These are phyloP conservation scores for Paramecium octaurelia DNA, from an alignment of 73 alveolate species.

Conservation along the genomic window DNA sequence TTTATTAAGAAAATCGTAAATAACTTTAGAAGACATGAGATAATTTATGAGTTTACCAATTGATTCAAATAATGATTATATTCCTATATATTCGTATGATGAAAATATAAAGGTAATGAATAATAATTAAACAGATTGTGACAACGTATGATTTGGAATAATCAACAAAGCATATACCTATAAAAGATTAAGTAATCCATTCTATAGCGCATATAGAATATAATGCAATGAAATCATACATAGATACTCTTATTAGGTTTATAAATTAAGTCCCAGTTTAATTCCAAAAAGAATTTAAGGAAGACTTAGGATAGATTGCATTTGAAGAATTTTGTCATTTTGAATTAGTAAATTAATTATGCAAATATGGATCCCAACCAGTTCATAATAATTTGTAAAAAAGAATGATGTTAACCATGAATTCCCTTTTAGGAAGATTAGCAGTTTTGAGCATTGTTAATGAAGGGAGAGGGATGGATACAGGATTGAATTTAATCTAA, in stretches of 20 bases:
- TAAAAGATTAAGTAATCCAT: constrained; percentile 25
- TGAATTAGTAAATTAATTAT: background rate
- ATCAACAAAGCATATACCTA: background rate
- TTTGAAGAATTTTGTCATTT: constrained; percentile 52
- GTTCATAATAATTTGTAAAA: constrained; percentile 39
- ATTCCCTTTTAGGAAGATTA: constrained; percentile 45
- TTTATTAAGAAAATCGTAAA: background rate
- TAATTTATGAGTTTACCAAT: background rate
- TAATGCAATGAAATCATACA: constrained; percentile 54
- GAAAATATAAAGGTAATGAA: background rate
- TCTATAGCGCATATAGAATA: constrained; percentile 59
- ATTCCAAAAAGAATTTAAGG: background rate
- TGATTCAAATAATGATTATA: background rate
- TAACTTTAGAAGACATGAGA: background rate
- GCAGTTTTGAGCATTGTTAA: constrained; percentile 50
- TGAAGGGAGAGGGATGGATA: constrained; percentile 63
- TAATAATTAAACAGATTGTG: background rate
- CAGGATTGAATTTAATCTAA: constrained; percentile 5
- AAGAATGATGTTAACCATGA: background rate
- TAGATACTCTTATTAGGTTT: constrained; percentile 53
- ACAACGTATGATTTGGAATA: background rate
- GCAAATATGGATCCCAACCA: background rate
- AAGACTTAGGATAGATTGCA: constrained; percentile 23
- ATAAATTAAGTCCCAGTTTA: background rate
- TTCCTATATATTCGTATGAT: background rate